Evolutionary conservation across 495 filamentous ascomycete genomes (phyloP), one percentile per base, ranked within the genome.

Genomic region (Entonaema liquescens): DNA sequence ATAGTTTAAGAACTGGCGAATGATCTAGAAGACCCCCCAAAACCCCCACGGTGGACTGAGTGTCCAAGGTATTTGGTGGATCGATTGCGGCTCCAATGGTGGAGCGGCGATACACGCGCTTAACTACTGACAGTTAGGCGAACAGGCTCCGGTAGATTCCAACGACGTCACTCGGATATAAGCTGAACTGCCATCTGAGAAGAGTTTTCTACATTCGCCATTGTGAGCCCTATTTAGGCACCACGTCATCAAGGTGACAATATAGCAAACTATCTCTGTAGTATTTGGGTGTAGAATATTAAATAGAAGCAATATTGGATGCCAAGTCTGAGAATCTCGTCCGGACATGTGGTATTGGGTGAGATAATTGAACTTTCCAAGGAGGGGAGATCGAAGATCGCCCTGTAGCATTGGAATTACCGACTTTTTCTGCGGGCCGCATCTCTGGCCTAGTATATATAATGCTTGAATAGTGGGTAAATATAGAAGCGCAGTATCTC

Each of bases 331-430:
- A 47, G 38, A 17, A 50, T 68, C 55, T 38, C 12, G 25, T 50
- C 68, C 53, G 31, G 31, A 23, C 0, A 26, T 8, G 36, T 57
- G 17, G 47, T 70, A 50, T 36, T 12, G 25, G 42, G 17, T 47
- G 8, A 47, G 42, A 47, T 7, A 47, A 12, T 47, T 12, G 42
- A 47, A 1, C 9, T 0, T 44, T 11, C 3, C 5, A 47, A 47
- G 19, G 19, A 23, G n/a, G 38, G 7, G 19, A 40, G 56, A 70
- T 70, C 62, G 62, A 65, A 61, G 67, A 70, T 65, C 35, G 31
- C 59, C 28, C 67, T 59, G 44, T 36, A 47, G 42, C 42, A 19
- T 23, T 47, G 7, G 42, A 44, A 40, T 12, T 59, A 55, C 54
- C 67, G 53, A 6, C 29, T 58, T 49, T 55, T 47, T 21, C 36